Evolutionary conservation across 352 stramenopile genomes (phyloP), one percentile per base, ranked within the genome.

Genomic region (Phytophthora fragariae): DNA sequence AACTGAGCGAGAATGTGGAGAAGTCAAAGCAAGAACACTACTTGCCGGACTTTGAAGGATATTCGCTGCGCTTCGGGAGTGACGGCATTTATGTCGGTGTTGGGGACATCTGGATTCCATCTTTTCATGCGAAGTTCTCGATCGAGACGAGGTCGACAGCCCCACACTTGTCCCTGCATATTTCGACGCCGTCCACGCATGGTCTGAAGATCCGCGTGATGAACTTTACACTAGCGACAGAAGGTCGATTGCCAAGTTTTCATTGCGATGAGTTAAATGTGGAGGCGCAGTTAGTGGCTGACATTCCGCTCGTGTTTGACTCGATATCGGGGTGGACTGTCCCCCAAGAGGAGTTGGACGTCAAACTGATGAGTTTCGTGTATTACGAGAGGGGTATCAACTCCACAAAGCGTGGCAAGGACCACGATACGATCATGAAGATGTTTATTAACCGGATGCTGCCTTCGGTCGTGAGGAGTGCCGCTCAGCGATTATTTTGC

Each of bases 381-480:
- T 94, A 94, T 72, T 94, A 93, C 55, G 87, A 94, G 59, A 80
- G 87, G 0, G 75, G 83, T 53, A 62, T 73, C 37, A 89, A 81
- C 47, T 92, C 81, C 29, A 82, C 78, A 19, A 89, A 92, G 46
- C 79, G 73, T 5, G 80, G 79, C 4, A 86, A 83, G 11, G 84
- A 92, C 29, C 84, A 94, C 67, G 87, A 94, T 69, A 92, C 78
- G 11, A 82, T 94, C 17, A 90, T 94, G 74, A 92, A 92, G 72
- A 79, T 92, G 62, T 92, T 94, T 19, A 90, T 94, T 50, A 94
- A 94, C 52, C 79, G 84, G 0, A 71, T 94, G 68, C 57, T 94
- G 15, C 87, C 87, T 12, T 83, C 76, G 2, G 73, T 94, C 10
- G 87, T 94, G 21, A 75, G 81, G 9, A 68, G 88, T 14, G 87